A percentile compares a stretch with the other conserved stretches of the same genome.
phyloP scores from a whole-genome alignment of 2,329 filamentous ascomycete genomes.

The Gyromitra esculenta region DNA sequence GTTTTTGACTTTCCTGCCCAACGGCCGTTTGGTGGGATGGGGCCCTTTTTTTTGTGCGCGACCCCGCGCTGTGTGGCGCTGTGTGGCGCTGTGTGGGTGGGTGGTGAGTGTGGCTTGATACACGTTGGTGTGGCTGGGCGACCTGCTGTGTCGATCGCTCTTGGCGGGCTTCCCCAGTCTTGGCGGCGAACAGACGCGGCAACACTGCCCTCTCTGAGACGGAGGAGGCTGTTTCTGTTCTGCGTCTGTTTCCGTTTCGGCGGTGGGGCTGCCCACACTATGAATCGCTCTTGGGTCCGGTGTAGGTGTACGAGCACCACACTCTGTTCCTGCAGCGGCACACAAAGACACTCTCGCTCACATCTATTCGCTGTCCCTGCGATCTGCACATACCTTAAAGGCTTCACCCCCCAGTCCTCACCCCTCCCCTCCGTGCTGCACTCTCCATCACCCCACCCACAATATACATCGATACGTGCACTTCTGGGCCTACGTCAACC shows the following conservation, averaged over 20 bases:
- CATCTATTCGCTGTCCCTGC: slow-evolving; percentile 1
- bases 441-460: not conserved
- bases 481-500: slow-evolving; percentile 23
- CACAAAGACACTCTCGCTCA: not conserved
- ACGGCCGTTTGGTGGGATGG: slow-evolving; percentile 22
- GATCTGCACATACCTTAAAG: not conserved
- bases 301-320: not conserved
- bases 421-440: not conserved
- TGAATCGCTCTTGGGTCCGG: not conserved
- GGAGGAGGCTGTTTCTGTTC: not conserved
- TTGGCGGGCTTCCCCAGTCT: slow-evolving; percentile 28
- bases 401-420: not conserved
- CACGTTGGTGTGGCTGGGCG: not conserved
- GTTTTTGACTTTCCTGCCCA: slow-evolving; percentile 11
- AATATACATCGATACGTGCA: not conserved
- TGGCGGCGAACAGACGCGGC: slow-evolving; percentile 4
- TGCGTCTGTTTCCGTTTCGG: not conserved
- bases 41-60: slow-evolving; percentile 15
- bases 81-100: slow-evolving; percentile 14
- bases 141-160: not conserved
- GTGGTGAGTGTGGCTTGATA: not conserved
- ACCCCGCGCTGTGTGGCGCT: slow-evolving; percentile 43
- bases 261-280: too few relatives aligned
- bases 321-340: slow-evolving; percentile 9
- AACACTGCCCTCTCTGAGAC: not conserved